Evolutionary conservation across 352 stramenopile species (phyloP).

Genomic region (Phytophthora pseudosyringae): DNA sequence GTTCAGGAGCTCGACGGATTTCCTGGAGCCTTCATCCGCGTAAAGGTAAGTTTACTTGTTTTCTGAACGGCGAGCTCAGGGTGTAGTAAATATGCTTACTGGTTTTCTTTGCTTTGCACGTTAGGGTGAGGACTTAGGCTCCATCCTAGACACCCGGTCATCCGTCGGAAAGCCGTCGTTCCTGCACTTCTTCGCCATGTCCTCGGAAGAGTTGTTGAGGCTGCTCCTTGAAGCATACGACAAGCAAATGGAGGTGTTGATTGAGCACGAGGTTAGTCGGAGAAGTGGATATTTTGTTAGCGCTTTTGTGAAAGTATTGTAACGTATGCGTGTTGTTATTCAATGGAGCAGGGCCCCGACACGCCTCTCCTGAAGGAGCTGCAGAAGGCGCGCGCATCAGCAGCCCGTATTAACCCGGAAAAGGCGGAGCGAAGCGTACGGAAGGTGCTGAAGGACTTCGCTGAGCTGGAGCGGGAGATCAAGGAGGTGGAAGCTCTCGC

Average conservation of each 20-base stretch:
- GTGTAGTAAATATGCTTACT: not conserved
- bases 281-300: not conserved
- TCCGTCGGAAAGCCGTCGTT: slow-evolving; percentile 81
- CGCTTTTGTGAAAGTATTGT: not conserved
- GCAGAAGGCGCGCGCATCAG: slow-evolving; percentile 54
- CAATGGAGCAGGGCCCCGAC: slow-evolving; percentile 41
- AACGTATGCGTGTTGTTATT: slow-evolving; percentile 13
- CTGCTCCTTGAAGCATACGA: slow-evolving; percentile 81
- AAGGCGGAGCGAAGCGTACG: slow-evolving; percentile 74
- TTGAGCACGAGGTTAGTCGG: slow-evolving; percentile 65
- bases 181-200: slow-evolving; percentile 84
- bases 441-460: slow-evolving; percentile 78
- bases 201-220: slow-evolving; percentile 70
- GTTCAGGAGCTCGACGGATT: slow-evolving; percentile 87
- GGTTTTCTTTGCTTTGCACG: not conserved
- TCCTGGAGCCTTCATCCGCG: slow-evolving; percentile 78
- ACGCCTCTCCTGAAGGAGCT: slow-evolving; percentile 77
- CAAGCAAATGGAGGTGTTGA: slow-evolving; percentile 84
- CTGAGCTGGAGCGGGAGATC: slow-evolving; percentile 74
- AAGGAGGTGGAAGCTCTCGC: slow-evolving; percentile 67
- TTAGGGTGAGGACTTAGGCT: slow-evolving; percentile 85
- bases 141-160: slow-evolving; percentile 79
- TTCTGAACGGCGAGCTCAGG: not conserved
- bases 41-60: slow-evolving; percentile 52
- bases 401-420: slow-evolving; percentile 59